Evolutionary conservation across 305 asterid species (phyloP).

Genomic region (Fraxinus sp.): DNA sequence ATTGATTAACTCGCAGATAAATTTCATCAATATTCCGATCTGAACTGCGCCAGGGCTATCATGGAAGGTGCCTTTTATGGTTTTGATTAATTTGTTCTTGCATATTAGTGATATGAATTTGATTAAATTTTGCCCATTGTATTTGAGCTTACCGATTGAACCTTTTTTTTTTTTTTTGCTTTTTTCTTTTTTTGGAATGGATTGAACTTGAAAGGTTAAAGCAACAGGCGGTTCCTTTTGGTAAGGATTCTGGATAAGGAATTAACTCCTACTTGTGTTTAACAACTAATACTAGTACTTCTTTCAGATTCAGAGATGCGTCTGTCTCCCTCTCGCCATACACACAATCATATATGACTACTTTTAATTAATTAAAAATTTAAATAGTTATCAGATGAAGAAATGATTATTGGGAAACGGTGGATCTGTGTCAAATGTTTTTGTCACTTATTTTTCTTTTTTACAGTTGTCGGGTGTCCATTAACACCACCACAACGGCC

Average conservation of each 20-base stretch:
- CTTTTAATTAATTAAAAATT: neutral
- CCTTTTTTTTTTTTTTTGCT: constrained; percentile 10
- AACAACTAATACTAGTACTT: constrained; percentile 30
- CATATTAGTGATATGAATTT: neutral
- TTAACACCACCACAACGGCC: constrained; percentile 41
- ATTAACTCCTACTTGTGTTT: constrained; percentile 34
- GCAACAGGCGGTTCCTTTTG: constrained; percentile 65
- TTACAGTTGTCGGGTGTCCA: constrained; percentile 63
- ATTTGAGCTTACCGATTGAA: constrained; percentile 41
- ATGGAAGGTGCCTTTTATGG: constrained; percentile 34
- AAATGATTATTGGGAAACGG: constrained; percentile 30
- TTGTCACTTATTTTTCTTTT: constrained; percentile 49
- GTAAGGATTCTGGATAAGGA: constrained; percentile 76
- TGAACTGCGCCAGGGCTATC: constrained; percentile 32
- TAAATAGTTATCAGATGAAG: neutral
- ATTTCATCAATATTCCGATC: constrained; percentile 31
- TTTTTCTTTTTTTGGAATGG: constrained; percentile 23
- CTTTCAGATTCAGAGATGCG: constrained; percentile 39
- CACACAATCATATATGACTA: neutral
- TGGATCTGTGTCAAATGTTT: constrained; percentile 37
- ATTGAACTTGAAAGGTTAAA: constrained; percentile 50
- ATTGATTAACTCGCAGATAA: neutral
- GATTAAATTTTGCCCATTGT: neutral
- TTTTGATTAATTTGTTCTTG: neutral
- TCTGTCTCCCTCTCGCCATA: constrained; percentile 21